These are phyloP conservation scores for Penicillium parvum DNA, from an alignment of 495 filamentous ascomycete genomes.

Conservation along the genomic window DNA sequence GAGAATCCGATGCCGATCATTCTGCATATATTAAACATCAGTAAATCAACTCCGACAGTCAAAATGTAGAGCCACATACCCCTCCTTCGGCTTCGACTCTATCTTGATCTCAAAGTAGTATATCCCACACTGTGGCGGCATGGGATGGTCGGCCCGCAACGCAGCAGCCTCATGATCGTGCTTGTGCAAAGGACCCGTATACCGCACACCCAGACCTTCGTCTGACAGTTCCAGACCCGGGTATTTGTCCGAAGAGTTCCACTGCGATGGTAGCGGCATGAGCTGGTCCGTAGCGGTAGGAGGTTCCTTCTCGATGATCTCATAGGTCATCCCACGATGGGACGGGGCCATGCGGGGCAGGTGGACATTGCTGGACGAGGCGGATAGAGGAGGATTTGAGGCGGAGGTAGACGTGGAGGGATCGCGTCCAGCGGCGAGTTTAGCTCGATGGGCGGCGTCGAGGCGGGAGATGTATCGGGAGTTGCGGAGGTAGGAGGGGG, in stretches of 20 bases:
- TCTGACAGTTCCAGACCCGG: conserved; percentile 66
- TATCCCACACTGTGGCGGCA: conserved; percentile 88
- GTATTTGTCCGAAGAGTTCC: conserved; percentile 76
- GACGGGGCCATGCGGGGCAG: conserved; percentile 64
- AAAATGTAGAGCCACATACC: conserved; percentile 51
- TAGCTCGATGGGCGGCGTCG: conserved; percentile 62
- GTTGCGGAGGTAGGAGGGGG: conserved; percentile 73
- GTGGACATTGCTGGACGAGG: conserved; percentile 59
- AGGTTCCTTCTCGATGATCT: conserved; percentile 77
- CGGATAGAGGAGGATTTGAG: conserved; percentile 51
- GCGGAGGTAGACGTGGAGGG: conserved; percentile 32
- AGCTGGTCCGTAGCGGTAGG: conserved; percentile 51
- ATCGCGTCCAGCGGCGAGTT: conserved; percentile 50
- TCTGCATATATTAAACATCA: conserved; percentile 43
- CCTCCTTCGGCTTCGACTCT: conserved; percentile 76
- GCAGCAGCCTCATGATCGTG: conserved; percentile 80
- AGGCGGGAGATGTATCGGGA: conserved; percentile 75
- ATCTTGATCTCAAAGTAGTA: conserved; percentile 98
- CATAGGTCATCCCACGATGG: conserved; percentile 78
- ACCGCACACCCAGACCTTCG: conserved; percentile 77
- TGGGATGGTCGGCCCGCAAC: conserved; percentile 79
- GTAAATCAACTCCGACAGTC: neutral
- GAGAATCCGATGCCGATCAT: conserved; percentile 91
- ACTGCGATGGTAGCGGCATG: conserved; percentile 71
- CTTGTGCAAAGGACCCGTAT: conserved; percentile 55